A percentile compares a stretch with the other conserved stretches of the same genome.
phyloP scores from a whole-genome alignment of 257 asterid genomes.

The Nicotiana knightiana region DNA sequence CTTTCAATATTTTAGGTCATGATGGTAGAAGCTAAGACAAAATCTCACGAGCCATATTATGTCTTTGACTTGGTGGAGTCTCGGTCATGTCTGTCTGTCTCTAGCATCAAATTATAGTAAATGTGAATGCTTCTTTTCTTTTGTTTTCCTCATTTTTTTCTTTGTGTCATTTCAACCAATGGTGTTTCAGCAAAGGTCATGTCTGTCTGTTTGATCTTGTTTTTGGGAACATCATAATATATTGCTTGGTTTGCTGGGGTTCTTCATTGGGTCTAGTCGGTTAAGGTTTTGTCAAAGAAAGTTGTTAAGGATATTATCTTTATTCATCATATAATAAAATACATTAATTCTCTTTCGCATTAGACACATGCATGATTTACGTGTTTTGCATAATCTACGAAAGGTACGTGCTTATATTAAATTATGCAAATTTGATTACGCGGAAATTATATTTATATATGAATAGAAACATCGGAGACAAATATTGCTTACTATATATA shows the following conservation, averaged over 20 bases:
- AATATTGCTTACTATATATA: background rate
- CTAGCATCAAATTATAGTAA: background rate
- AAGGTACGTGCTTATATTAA: background rate
- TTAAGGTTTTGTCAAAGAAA: conserved; percentile 5
- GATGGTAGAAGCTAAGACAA: background rate
- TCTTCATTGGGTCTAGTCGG: background rate
- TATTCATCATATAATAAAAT: background rate
- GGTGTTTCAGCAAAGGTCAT: background rate
- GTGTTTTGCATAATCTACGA: background rate
- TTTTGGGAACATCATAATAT: conserved; percentile 3
- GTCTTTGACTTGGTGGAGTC: background rate
- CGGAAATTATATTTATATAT: background rate
- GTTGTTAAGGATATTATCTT: background rate
- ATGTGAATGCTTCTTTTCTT: background rate
- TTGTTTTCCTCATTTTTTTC: background rate
- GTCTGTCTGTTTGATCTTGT: conserved; percentile 2
- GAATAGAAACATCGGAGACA: background rate
- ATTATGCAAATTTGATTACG: background rate
- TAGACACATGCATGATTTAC: background rate
- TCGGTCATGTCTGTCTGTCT: background rate
- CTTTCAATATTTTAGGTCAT: background rate
- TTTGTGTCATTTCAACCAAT: conserved; percentile 2
- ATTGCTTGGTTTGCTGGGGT: background rate
- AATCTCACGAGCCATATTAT: background rate
- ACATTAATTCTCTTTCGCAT: background rate